Evolutionary conservation across 2,329 filamentous ascomycete genomes (phyloP).

Genomic region (Penicillium sp.): DNA sequence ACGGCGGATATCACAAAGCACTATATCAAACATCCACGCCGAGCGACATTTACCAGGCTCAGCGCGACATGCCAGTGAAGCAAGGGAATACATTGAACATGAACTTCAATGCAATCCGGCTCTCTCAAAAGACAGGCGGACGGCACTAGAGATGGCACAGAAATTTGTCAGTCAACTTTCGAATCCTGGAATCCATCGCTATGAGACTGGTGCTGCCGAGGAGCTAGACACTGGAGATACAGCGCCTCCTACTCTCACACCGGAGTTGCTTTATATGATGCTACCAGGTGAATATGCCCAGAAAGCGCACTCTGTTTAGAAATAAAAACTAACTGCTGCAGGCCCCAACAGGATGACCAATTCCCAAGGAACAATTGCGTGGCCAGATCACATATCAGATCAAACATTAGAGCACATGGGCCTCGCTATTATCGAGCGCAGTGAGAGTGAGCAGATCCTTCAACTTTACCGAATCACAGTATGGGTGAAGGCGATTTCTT

Average conservation of each 20-base stretch:
- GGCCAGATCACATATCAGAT: slow-evolving; percentile 26
- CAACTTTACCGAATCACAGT: slow-evolving; percentile 21
- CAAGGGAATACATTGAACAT: slow-evolving; percentile 24
- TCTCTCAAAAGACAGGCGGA: slow-evolving; percentile 23
- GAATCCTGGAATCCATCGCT: slow-evolving; percentile 18
- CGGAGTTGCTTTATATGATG: slow-evolving; percentile 26
- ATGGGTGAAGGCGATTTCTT: slow-evolving; percentile 21
- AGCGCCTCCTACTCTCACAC: slow-evolving; percentile 15
- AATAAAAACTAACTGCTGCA: slow-evolving; percentile 2
- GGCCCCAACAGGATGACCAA: slow-evolving; percentile 19
- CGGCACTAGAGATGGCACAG: slow-evolving; percentile 17
- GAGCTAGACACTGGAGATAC: slow-evolving; percentile 10
- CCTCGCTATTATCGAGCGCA: slow-evolving; percentile 22
- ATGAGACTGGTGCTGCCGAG: slow-evolving; percentile 8
- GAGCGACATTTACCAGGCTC: slow-evolving; percentile 17
- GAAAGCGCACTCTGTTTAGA: neutral
- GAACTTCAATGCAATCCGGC: slow-evolving; percentile 24
- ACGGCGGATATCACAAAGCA: slow-evolving; percentile 13
- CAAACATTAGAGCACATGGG: slow-evolving; percentile 24
- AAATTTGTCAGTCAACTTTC: slow-evolving; percentile 23
- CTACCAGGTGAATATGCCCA: slow-evolving; percentile 12
- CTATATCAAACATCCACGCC: slow-evolving; percentile 5
- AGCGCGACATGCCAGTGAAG: slow-evolving; percentile 22
- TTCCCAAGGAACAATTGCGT: slow-evolving; percentile 18
- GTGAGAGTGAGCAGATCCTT: slow-evolving; percentile 19